Percentiles rank a stretch among this genome's conserved stretches.
phyloP scores from a whole-genome alignment of 148 eudicot species.

The Rhododendron ovatum region DNA sequence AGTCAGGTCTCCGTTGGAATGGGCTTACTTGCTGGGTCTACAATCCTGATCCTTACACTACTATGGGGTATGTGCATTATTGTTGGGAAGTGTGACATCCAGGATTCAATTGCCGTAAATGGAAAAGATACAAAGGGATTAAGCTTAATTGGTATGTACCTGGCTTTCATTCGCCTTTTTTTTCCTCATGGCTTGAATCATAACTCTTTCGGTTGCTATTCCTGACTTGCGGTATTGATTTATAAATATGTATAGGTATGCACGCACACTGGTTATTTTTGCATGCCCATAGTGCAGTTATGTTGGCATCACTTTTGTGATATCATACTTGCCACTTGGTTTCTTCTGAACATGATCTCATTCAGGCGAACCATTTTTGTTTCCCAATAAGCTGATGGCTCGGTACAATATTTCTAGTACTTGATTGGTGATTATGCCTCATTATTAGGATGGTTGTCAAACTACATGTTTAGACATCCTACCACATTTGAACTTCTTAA shows the following conservation, averaged over 20 bases:
- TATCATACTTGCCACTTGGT: neutral
- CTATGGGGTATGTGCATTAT: constrained; percentile 80
- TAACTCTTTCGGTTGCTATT: neutral
- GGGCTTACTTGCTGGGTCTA: constrained; percentile 96
- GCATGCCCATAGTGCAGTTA: neutral
- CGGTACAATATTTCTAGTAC: neutral
- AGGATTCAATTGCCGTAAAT: constrained; percentile 44
- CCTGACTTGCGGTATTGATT: neutral
- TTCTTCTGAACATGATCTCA: neutral
- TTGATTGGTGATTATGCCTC: neutral
- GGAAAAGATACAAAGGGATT: constrained; percentile 55
- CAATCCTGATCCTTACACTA: constrained; percentile 79
- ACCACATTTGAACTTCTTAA: neutral
- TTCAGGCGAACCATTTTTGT: neutral
- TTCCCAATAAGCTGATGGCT: neutral
- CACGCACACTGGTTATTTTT: neutral
- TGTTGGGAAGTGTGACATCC: constrained; percentile 83
- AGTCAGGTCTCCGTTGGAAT: constrained; percentile 89
- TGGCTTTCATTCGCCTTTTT: neutral
- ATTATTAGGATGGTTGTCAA: neutral
- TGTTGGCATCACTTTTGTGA: neutral
- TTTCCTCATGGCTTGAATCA: neutral
- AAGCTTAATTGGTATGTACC: constrained; percentile 46
- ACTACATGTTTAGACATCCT: neutral
- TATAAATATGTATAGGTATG: neutral